These are phyloP conservation scores for Suillus americanus DNA, from an alignment of 768 basidiomycete genomes.

Conservation along the genomic window DNA sequence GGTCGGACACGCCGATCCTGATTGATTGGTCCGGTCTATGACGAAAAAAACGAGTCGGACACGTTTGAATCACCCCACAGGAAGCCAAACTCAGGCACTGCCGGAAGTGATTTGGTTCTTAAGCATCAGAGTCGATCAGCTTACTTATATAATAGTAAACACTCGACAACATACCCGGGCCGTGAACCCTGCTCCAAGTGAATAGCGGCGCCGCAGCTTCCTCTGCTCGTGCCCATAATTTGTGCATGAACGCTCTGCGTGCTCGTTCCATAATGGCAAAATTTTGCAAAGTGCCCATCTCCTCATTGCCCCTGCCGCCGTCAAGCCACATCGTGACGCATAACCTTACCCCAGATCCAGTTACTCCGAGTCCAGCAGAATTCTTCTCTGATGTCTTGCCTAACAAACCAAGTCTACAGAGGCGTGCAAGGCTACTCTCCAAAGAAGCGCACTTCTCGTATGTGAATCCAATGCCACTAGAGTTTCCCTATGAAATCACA, in stretches of 20 bases:
- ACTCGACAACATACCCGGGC: background rate
- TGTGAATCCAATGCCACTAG: conserved; percentile 76
- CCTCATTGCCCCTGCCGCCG: conserved; percentile 48
- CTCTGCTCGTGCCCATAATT: background rate
- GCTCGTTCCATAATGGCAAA: conserved; percentile 20
- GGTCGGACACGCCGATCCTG: background rate
- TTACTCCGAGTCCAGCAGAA: conserved; percentile 47
- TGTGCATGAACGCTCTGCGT: conserved; percentile 20
- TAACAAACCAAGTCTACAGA: conserved; percentile 61
- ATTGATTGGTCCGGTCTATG: background rate
- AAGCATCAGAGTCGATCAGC: background rate
- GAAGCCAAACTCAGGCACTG: background rate
- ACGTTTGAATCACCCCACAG: background rate
- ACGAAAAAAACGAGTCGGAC: background rate
- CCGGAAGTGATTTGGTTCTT: background rate
- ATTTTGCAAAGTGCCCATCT: conserved; percentile 36
- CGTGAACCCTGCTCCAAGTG: no score
- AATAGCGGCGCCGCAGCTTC: background rate
- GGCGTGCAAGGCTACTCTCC: conserved; percentile 62
- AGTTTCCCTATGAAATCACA: conserved; percentile 80
- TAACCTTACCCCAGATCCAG: conserved; percentile 61
- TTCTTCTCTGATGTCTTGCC: conserved; percentile 53
- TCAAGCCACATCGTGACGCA: conserved; percentile 39
- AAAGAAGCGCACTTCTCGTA: conserved; percentile 71
- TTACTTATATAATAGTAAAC: background rate